Evolutionary conservation across 495 filamentous ascomycete genomes (phyloP).

Genomic region (Hypomontagnella monticulosa): DNA sequence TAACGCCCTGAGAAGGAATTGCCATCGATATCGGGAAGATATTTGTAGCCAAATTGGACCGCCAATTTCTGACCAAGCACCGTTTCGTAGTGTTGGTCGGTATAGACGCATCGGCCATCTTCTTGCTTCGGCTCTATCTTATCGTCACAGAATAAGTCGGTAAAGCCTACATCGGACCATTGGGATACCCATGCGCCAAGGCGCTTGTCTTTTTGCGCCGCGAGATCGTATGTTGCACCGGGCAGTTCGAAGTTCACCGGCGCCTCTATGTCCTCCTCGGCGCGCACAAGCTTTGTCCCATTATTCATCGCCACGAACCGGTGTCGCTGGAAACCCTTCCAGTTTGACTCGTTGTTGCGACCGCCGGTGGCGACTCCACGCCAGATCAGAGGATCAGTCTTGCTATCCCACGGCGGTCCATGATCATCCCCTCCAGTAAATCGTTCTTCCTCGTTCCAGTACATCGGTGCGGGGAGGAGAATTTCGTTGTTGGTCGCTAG

Average conservation of each 20-base stretch:
- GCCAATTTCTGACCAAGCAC: conserved; percentile 52
- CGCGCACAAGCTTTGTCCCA: conserved; percentile 60
- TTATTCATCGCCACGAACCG: conserved; percentile 74
- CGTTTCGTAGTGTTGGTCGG: conserved; percentile 56
- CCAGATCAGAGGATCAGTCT: conserved; percentile 67
- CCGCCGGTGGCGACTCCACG: conserved; percentile 75
- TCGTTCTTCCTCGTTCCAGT: conserved; percentile 74
- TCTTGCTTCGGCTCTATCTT: conserved; percentile 41
- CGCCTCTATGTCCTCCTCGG: conserved; percentile 47
- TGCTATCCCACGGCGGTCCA: conserved; percentile 65
- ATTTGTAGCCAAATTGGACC: conserved; percentile 69
- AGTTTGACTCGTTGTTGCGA: conserved; percentile 64
- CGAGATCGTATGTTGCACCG: conserved; percentile 46
- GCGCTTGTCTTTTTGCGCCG: conserved; percentile 46
- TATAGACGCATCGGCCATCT: conserved; percentile 60
- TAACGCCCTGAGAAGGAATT: conserved; percentile 78
- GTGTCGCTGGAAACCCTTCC: conserved; percentile 75
- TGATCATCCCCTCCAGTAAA: conserved; percentile 67
- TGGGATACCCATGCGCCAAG: conserved; percentile 52
- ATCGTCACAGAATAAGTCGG: conserved; percentile 56
- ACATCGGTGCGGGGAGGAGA: conserved; percentile 76
- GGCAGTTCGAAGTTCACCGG: conserved; percentile 56
- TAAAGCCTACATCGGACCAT: conserved; percentile 59
- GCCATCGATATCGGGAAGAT: conserved; percentile 75
- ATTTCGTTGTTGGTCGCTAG: conserved; percentile 80